These are phyloP conservation scores for Gynostemma pentaphyllum DNA, from an alignment of 306 rosid genomes.

Conservation along the genomic window DNA sequence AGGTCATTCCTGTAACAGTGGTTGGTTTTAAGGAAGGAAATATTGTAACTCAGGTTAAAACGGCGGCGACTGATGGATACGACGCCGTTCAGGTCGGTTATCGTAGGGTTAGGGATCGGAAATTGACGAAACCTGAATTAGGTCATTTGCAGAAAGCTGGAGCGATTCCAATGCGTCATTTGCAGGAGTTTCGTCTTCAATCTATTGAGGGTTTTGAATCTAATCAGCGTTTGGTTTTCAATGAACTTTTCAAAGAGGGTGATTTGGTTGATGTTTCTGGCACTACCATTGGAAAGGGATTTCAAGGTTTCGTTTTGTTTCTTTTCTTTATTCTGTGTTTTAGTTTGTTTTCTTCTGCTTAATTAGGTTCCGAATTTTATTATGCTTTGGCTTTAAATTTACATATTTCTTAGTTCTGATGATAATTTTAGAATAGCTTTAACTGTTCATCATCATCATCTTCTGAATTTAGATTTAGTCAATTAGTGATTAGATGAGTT, in stretches of 20 bases:
- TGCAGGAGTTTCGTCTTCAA: slow-evolving; percentile 87
- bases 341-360: not conserved
- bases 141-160: slow-evolving; percentile 80
- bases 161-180: slow-evolving; percentile 78
- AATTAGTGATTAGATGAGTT: too few species aligned
- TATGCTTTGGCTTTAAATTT: not conserved
- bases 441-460: too few species aligned
- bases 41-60: slow-evolving; percentile 76
- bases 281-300: slow-evolving; percentile 90
- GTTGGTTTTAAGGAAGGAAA: slow-evolving; percentile 95
- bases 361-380: not conserved
- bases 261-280: slow-evolving; percentile 91
- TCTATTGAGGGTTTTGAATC: slow-evolving; percentile 40
- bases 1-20: slow-evolving; percentile 80
- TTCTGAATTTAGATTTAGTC: too few species aligned
- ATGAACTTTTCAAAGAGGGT: slow-evolving; percentile 72
- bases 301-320: slow-evolving; percentile 50
- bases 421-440: too few species aligned
- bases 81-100: slow-evolving; percentile 76
- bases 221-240: slow-evolving; percentile 49
- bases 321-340: not conserved
- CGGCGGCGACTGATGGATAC: slow-evolving; percentile 76
- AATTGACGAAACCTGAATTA: slow-evolving; percentile 72
- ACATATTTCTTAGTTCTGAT: too few species aligned
- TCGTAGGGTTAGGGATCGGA: slow-evolving; percentile 65